A percentile compares a stretch with the other conserved stretches of the same genome.
phyloP scores from a whole-genome alignment of 1,284 basidiomycete genomes.

The Microbotryum saponariae region DNA sequence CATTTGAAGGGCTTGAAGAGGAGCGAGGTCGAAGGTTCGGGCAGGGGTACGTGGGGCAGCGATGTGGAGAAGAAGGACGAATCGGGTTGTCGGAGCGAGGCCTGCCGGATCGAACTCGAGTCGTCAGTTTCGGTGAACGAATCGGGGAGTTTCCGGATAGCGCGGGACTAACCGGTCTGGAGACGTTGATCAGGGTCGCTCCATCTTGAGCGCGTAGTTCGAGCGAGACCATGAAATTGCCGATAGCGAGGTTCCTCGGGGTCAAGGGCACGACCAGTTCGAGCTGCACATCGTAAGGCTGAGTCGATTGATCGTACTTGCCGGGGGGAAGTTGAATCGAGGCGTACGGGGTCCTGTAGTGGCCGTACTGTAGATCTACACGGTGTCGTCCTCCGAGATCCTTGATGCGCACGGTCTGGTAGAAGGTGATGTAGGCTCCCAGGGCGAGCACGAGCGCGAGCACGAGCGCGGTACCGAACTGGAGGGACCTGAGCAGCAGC shows the following conservation, averaged over 20 bases:
- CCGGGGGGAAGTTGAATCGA: too few relatives aligned
- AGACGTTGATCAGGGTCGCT: conserved; percentile 4
- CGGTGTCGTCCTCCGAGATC: too few relatives aligned
- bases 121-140: background rate
- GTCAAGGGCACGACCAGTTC: conserved; percentile 18
- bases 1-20: background rate
- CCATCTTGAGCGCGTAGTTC: conserved; percentile 14
- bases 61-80: conserved; percentile 10
- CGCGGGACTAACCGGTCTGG: conserved; percentile 14
- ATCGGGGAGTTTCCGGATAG: too few relatives aligned
- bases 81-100: background rate
- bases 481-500: too few relatives aligned
- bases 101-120: background rate
- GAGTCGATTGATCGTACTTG: background rate
- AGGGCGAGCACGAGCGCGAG: too few relatives aligned
- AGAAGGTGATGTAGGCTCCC: too few relatives aligned
- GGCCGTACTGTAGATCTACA: too few relatives aligned
- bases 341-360: too few relatives aligned
- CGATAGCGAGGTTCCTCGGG: conserved; percentile 17
- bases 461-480: too few relatives aligned
- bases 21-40: conserved; percentile 9
- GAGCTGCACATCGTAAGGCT: conserved; percentile 20
- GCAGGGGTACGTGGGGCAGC: conserved; percentile 7
- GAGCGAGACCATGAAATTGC: conserved; percentile 28
- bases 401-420: too few relatives aligned